Base-by-base conservation (phyloP, 1,284 basidiomycete genomes). In the Cryptococcus hybrid region DNA sequence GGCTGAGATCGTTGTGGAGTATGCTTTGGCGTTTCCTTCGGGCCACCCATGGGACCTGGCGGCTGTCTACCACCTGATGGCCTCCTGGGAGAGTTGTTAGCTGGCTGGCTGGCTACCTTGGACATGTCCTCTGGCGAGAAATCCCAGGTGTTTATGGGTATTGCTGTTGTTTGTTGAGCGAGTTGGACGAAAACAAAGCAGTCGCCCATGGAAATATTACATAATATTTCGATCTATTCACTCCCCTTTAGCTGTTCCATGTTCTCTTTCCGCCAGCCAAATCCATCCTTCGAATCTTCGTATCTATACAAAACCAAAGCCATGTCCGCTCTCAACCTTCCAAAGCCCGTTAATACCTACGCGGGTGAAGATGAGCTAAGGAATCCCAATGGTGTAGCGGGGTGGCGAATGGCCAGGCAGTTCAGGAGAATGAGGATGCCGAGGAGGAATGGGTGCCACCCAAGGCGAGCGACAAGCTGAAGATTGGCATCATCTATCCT, bases 401-500 rank as follows among this genome's bases (percentile, higher is more conserved):
- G 35, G 47, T 54, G 2, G 45, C 52, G 9, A 62, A 61, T 34
- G 68, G 61, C 5, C 58, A 58, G 13, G 54, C 53, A 12, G 56
- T 57, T n/a, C 35, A 67, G 37, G 69, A 52, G 2, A 51, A 60
- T 9, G 62, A 51, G 37, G 59, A 59, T 11, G 60, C 64, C 39
- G 50, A 57, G 39, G 34, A 64, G 34, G 67, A 61, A 44, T 74
- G 71, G 61, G 54, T 64, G 73, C 78, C 68, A 67, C 74, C 57
- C 60, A 71, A 68, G 78, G 79, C 63, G 75, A 74, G 69, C 80
- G 83, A 80, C 82, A 85, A 68, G 67, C 91, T 88, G 71, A 82
- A 87, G 40, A 88, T 83, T 62, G 91, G 90, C 50, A 84, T 94
- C 69, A 95, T 95, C 78, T 87, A 93, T 49, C 92, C 92, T 61